Conservation (phyloP, 768 basidiomycete species). For the Mycena metata region DNA sequence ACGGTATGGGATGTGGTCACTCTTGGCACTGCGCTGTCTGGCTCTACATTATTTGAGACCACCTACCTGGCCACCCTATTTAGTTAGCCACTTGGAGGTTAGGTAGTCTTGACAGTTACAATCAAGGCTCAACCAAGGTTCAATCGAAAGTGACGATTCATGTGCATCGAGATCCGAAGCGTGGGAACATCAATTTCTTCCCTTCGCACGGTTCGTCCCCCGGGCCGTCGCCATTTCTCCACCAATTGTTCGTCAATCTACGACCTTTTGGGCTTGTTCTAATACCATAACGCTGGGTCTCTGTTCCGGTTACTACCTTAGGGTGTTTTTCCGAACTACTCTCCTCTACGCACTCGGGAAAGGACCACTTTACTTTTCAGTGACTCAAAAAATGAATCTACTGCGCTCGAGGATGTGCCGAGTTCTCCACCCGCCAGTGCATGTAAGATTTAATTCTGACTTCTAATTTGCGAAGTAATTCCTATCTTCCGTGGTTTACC, state of each 20-base stretch:
- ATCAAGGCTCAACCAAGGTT: too few species aligned
- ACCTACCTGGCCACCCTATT: too few species aligned
- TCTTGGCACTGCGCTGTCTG: too few species aligned
- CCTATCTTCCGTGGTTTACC: constrained; percentile 6
- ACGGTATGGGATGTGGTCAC: too few species aligned
- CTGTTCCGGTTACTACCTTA: neutral
- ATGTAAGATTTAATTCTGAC: neutral
- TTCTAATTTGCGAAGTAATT: constrained; percentile 4
- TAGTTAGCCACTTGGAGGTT: too few species aligned
- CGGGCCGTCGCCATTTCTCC: neutral
- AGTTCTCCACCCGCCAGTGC: constrained; percentile 1
- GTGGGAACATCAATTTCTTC: constrained; percentile 4
- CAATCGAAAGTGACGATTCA: neutral
- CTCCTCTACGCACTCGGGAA: constrained; percentile 7
- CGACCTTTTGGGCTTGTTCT: neutral
- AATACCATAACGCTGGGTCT: neutral
- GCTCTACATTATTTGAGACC: too few species aligned
- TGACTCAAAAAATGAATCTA: constrained; percentile 5
- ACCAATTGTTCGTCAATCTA: constrained; percentile 1
- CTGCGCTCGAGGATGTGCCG: neutral
- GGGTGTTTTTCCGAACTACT: neutral
- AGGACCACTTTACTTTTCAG: neutral
- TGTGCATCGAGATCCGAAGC: neutral
- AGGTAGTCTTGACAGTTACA: too few species aligned
- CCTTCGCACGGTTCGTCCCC: constrained; percentile 10